Evolutionary conservation across 768 basidiomycete species (phyloP).

Genomic region (Scleroderma citrinum): DNA sequence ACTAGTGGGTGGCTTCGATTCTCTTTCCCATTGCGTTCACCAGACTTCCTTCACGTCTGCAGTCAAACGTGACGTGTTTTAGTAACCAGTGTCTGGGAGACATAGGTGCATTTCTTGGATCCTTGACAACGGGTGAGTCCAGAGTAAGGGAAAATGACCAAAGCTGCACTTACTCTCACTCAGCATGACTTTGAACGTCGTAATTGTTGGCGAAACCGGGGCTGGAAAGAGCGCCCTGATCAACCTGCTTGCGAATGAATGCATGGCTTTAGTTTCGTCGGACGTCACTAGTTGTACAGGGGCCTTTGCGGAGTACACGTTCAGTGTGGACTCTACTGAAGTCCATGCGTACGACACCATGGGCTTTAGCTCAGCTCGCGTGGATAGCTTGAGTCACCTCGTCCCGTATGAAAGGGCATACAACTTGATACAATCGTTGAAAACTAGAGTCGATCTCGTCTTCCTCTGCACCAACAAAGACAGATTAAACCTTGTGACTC

Average conservation of each 20-base stretch:
- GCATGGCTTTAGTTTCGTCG: slow-evolving; percentile 18
- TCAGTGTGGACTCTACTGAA: background rate
- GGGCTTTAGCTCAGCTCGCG: slow-evolving; percentile 12
- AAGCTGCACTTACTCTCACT: background rate
- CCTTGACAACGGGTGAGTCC: background rate
- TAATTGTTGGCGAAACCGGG: slow-evolving; percentile 6
- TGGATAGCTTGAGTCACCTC: background rate
- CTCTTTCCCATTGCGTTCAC: no score
- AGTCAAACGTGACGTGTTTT: no score
- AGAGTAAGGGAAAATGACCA: background rate
- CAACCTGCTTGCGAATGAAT: slow-evolving; percentile 24
- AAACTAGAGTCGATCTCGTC: slow-evolving; percentile 15
- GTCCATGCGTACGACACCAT: slow-evolving; percentile 9
- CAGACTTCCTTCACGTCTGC: no score
- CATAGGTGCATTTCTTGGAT: background rate
- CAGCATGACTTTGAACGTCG: background rate
- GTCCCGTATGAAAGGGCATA: slow-evolving; percentile 12
- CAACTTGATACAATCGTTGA: slow-evolving; percentile 19
- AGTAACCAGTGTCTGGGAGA: background rate
- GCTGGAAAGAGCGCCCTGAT: slow-evolving; percentile 30
- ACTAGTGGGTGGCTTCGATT: no score
- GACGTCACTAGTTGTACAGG: slow-evolving; percentile 26
- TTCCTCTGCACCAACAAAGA: slow-evolving; percentile 2
- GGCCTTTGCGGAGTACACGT: slow-evolving; percentile 3
- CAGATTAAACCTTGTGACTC: background rate